Conservation (phyloP, 495 filamentous ascomycete species). For the Viridothelium virens region DNA sequence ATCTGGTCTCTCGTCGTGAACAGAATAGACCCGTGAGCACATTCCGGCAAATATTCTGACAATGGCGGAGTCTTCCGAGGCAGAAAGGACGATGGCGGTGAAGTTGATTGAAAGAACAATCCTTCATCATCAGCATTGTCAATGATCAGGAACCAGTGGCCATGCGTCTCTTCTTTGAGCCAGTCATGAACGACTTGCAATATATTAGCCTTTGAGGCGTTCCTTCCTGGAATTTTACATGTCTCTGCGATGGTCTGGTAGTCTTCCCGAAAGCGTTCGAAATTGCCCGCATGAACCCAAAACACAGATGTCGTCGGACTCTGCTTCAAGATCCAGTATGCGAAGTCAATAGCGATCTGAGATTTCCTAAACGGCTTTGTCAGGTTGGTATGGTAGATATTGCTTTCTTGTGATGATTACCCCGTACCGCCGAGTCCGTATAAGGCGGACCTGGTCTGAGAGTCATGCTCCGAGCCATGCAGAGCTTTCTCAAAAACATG, state of each 20-base stretch:
- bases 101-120: background rate
- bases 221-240: conserved; percentile 33
- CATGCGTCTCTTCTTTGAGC: conserved; percentile 22
- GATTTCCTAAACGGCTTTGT: conserved; percentile 26
- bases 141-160: conserved; percentile 15
- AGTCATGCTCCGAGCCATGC: background rate
- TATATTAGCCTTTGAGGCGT: conserved; percentile 35
- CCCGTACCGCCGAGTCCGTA: background rate
- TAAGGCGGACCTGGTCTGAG: background rate
- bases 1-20: conserved; percentile 2
- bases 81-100: background rate
- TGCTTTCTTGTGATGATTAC: background rate
- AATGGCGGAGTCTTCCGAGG: background rate
- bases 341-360: conserved; percentile 39
- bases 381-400: background rate
- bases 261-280: conserved; percentile 33
- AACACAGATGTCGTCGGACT: conserved; percentile 33
- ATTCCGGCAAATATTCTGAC: background rate
- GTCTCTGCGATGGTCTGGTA: conserved; percentile 37
- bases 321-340: conserved; percentile 27
- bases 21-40: background rate
- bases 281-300: conserved; percentile 39
- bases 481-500: background rate
- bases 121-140: conserved; percentile 17
- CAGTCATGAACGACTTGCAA: conserved; percentile 36